A percentile compares a stretch with the other conserved stretches of the same genome.
Conservation (phyloP, 2,329 filamentous ascomycete species). For the Arthrobotrys entomopaga region DNA sequence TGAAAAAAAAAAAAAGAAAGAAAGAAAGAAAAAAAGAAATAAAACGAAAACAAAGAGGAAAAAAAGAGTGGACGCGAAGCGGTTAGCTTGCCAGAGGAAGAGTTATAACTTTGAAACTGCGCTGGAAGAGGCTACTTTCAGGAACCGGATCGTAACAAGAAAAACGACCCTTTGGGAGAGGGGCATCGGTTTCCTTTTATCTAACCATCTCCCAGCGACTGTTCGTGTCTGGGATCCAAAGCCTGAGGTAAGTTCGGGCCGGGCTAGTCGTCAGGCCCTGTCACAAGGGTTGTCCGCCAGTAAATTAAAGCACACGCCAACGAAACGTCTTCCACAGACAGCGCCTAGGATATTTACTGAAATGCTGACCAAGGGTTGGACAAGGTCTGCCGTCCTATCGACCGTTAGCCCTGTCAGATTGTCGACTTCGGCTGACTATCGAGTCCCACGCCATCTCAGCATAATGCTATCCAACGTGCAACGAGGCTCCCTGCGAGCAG, state of each 20-base stretch:
- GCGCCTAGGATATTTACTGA: conserved; percentile 51
- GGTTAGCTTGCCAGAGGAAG: conserved; percentile 24
- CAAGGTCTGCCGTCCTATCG: conserved; percentile 52
- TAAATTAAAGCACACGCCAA: conserved; percentile 42
- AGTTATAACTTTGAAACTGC: conserved; percentile 52
- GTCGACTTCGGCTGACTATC: conserved; percentile 26
- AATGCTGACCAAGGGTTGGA: conserved; percentile 43
- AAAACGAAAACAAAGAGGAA: conserved; percentile 41
- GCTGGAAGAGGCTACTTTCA: conserved; percentile 38
- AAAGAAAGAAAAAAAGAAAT: no score
- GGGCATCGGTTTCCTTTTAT: conserved; percentile 55
- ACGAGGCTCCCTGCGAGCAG: conserved; percentile 4
- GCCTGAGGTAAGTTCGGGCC: conserved; percentile 50
- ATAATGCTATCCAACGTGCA: conserved; percentile 7
- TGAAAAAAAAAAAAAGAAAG: no score
- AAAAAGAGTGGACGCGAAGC: conserved; percentile 23
- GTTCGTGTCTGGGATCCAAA: conserved; percentile 34
- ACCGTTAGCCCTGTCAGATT: conserved; percentile 32
- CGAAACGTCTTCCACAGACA: conserved; percentile 33
- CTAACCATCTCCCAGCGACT: conserved; percentile 26
- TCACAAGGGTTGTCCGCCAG: conserved; percentile 49
- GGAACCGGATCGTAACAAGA: conserved; percentile 52
- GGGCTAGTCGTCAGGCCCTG: conserved; percentile 48
- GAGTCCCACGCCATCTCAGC: conserved; percentile 36
- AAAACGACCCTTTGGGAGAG: conserved; percentile 44